A percentile compares a stretch with the other conserved stretches of the same genome.
Conservation (phyloP, 2,329 filamentous ascomycete genomes). For the Magnaporthiopsis rhizophila region DNA sequence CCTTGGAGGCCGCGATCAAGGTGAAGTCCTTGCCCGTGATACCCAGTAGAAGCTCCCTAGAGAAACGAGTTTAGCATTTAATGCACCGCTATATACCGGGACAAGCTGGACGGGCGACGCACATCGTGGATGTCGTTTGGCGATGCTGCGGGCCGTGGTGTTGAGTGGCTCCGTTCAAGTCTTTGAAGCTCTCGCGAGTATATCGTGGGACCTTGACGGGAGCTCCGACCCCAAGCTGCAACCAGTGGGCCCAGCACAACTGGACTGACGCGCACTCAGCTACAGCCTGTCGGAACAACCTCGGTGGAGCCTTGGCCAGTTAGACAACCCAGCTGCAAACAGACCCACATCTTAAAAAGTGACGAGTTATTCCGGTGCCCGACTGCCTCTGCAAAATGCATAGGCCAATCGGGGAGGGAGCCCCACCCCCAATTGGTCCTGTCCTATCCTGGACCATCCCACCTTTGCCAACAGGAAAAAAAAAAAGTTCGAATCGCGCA, state of each 20-base stretch:
- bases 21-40: slow-evolving; percentile 99
- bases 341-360: not conserved
- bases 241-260: not conserved
- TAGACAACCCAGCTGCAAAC: slow-evolving; percentile 8
- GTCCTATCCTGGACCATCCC: not conserved
- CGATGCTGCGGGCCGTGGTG: slow-evolving; percentile 6
- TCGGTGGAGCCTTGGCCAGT: slow-evolving; percentile 5
- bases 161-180: not conserved
- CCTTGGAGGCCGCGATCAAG: slow-evolving; percentile 94
- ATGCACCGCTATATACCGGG: not conserved
- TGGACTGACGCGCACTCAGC: slow-evolving; percentile 30
- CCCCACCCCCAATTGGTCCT: slow-evolving; percentile 4
- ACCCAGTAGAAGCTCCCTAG: slow-evolving; percentile 93
- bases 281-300: slow-evolving; percentile 29
- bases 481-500: slow-evolving; percentile 2
- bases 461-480: slow-evolving; percentile 2
- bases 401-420: slow-evolving; percentile 5
- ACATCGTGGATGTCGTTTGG: slow-evolving; percentile 20
- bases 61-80: slow-evolving; percentile 10
- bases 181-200: not conserved
- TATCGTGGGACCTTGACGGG: not conserved
- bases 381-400: not conserved
- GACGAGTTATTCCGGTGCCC: not conserved
- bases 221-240: not conserved
- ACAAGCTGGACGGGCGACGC: slow-evolving; percentile 6